These are phyloP conservation scores for Salvia sclarea DNA, from an alignment of 305 asterid genomes.

Conservation along the genomic window DNA sequence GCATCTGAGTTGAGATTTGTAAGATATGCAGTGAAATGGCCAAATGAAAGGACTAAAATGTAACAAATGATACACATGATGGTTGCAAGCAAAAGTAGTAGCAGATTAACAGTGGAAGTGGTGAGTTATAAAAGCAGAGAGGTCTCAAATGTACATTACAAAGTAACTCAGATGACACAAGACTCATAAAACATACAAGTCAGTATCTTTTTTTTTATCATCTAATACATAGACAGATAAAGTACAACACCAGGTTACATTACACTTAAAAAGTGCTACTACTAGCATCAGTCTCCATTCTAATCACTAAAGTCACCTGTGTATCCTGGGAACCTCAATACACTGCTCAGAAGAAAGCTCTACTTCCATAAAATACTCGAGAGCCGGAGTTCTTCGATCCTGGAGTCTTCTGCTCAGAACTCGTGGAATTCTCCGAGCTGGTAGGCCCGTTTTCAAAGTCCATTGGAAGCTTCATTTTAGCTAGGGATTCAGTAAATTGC, in stretches of 20 bases:
- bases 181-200: conserved; percentile 36
- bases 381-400: conserved; percentile 72
- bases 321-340: conserved; percentile 29
- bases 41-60: not conserved
- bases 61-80: not conserved
- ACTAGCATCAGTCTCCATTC: conserved; percentile 47
- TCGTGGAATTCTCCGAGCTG: conserved; percentile 62
- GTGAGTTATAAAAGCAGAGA: conserved; percentile 29
- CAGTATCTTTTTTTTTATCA: conserved; percentile 25
- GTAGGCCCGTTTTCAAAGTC: conserved; percentile 65
- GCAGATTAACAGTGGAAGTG: conserved; percentile 26
- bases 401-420: conserved; percentile 66
- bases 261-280: conserved; percentile 37
- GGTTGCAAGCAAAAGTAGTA: conserved; percentile 34
- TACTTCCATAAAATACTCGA: conserved; percentile 65
- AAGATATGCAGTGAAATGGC: not conserved
- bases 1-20: not conserved
- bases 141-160: conserved; percentile 32
- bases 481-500: conserved; percentile 76
- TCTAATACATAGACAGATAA: conserved; percentile 39
- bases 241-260: conserved; percentile 39
- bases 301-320: conserved; percentile 47
- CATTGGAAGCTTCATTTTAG: conserved; percentile 84
- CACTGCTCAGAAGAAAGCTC: conserved; percentile 52
- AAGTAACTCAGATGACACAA: conserved; percentile 29